Percentiles rank a stretch among this genome's conserved stretches.
Evolutionary conservation across 768 basidiomycete species (phyloP).

Genomic region (Boletus reticuloceps): DNA sequence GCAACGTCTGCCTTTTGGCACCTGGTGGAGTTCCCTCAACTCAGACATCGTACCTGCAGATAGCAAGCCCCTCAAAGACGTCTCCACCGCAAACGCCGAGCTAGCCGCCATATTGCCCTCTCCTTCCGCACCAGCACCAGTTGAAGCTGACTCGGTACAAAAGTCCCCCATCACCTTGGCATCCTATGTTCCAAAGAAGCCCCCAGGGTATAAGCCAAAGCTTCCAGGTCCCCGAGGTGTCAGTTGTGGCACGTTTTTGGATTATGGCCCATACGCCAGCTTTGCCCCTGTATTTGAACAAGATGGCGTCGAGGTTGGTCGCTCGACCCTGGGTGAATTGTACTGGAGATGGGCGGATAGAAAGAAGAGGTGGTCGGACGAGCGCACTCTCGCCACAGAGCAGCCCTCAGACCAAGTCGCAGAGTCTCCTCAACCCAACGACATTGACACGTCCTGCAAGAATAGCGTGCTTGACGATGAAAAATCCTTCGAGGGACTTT

Average conservation of each 20-base stretch:
- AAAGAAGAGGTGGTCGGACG: constrained; percentile 30
- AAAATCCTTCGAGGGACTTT: constrained; percentile 47
- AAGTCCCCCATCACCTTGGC: constrained; percentile 46
- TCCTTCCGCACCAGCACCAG: constrained; percentile 37
- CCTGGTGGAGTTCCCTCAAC: constrained; percentile 76
- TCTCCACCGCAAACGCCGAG: constrained; percentile 68
- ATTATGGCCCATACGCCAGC: constrained; percentile 72
- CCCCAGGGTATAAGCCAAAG: constrained; percentile 39
- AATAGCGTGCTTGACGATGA: constrained; percentile 32
- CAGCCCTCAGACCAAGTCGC: neutral
- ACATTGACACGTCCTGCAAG: constrained; percentile 6
- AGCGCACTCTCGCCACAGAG: constrained; percentile 9
- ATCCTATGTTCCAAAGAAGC: constrained; percentile 50
- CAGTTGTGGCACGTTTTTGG: constrained; percentile 66
- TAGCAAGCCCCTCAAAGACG: constrained; percentile 43
- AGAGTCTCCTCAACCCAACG: constrained; percentile 10
- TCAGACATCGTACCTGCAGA: constrained; percentile 40
- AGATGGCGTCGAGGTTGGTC: constrained; percentile 69
- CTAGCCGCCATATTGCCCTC: constrained; percentile 72
- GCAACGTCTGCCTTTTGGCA: constrained; percentile 73
- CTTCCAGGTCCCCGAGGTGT: constrained; percentile 52
- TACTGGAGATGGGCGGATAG: constrained; percentile 51
- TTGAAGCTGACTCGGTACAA: constrained; percentile 27
- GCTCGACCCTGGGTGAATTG: constrained; percentile 56
- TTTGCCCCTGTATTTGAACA: constrained; percentile 82